These are phyloP conservation scores for Trametes pubescens DNA, from an alignment of 1,284 basidiomycete species.

Conservation along the genomic window DNA sequence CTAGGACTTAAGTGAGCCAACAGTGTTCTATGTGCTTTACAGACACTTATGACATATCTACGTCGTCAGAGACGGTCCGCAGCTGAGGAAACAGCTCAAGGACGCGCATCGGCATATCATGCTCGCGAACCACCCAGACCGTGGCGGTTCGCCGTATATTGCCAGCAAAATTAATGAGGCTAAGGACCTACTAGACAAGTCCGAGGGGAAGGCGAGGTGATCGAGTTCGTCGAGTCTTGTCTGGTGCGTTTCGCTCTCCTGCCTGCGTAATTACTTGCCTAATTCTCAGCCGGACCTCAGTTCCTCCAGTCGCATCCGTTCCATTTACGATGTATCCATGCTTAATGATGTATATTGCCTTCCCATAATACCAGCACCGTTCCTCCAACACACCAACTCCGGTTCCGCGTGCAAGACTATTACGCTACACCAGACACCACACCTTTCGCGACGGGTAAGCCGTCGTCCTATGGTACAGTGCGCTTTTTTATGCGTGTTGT, in stretches of 20 bases:
- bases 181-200: conserved; percentile 82
- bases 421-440: neutral
- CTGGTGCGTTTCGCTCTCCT: conserved; percentile 13
- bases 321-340: conserved; percentile 31
- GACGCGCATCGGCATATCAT: conserved; percentile 93
- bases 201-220: conserved; percentile 58
- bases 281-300: neutral
- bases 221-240: conserved; percentile 11
- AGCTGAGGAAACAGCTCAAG: conserved; percentile 78
- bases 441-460: too few relatives aligned
- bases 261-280: neutral
- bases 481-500: too few relatives aligned
- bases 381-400: neutral
- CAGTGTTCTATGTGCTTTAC: conserved; percentile 21
- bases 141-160: conserved; percentile 94
- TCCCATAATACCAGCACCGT: conserved; percentile 33
- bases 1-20: conserved; percentile 87
- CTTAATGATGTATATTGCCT: conserved; percentile 34
- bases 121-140: conserved; percentile 96
- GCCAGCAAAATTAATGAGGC: conserved; percentile 99
- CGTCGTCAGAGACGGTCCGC: conserved; percentile 72
- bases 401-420: neutral
- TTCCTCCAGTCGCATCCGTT: conserved; percentile 5
- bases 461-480: too few relatives aligned
- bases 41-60: neutral